Conservation (phyloP, 1,284 basidiomycete species). For the Pyrrhoderma lamaoense region DNA sequence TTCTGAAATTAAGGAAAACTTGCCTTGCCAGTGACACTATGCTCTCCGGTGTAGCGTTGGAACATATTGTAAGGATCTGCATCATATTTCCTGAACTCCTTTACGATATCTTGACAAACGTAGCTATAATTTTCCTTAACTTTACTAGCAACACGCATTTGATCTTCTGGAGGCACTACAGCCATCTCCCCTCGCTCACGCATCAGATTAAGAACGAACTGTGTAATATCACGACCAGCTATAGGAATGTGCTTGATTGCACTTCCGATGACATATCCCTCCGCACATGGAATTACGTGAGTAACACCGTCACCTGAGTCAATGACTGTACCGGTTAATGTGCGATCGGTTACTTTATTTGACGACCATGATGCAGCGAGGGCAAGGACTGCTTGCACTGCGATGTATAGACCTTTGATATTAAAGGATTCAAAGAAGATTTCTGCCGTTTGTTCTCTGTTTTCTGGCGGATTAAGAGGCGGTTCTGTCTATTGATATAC, state of each 20-base stretch:
- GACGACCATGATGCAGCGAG: constrained; percentile 98
- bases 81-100: constrained; percentile 98
- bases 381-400: constrained; percentile 98
- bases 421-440: constrained; percentile 99
- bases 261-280: constrained; percentile 98
- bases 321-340: constrained; percentile 95
- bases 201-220: constrained; percentile 95
- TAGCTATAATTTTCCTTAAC: constrained; percentile 99
- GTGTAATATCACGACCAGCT: constrained; percentile 94
- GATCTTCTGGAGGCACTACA: constrained; percentile 93
- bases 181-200: constrained; percentile 92
- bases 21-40: constrained; percentile 88
- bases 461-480: constrained; percentile 96
- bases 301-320: constrained; percentile 99
- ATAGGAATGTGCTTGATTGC: constrained; percentile 99
- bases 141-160: constrained; percentile 84
- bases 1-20: no score
- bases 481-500: constrained; percentile 77
- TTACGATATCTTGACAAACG: constrained; percentile 98
- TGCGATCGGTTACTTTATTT: constrained; percentile 86
- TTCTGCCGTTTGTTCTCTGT: constrained; percentile 98
- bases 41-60: constrained; percentile 88
- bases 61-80: constrained; percentile 96
- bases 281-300: constrained; percentile 93
- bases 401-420: constrained; percentile 96